Base-by-base conservation (phyloP, 352 stramenopile genomes). In the Globisporangium cystogenes region DNA sequence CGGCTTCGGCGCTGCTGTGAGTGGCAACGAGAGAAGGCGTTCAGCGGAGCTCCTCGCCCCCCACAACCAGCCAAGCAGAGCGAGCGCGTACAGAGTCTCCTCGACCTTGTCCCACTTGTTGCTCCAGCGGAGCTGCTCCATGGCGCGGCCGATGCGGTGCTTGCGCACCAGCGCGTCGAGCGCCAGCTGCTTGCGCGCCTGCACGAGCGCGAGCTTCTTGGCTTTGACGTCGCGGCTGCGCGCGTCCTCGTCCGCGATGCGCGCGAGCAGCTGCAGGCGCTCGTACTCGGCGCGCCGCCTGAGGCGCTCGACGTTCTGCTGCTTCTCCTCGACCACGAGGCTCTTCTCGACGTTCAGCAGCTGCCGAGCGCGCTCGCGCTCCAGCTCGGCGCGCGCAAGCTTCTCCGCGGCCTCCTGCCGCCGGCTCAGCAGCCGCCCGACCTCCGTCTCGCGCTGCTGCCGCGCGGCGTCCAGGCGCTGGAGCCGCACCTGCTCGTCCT, bases 61-160 rank as follows among this genome's bases (percentile, higher is more conserved):
- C 7, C 3, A 4, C 8, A 46, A 44, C 0, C 21, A 40, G 14
- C 14, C 35, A 53, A 27, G 14, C n/a, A 39, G 36, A 16, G 36
- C 60, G 24, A 76, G 40, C 18, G 42, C 76, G 74, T 86, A 86
- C 72, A 91, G 66, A 51, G 70, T 82, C 26, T 88, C 78, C 51
- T 90, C 76, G 59, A 90, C 73, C 53, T 86, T 85, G 59, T 92
- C 79, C 82, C 78, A 92, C 48, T 88, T 85, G 53, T 79, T 81
- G 52, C 57, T 76, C 35, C 57, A 63, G 11, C 74, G 72, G 39
- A 90, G 64, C 40, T 90, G 70, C 49, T 88, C 77, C 27, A 93
- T 72, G 4, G 74, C 77, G 47, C 89, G 62, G 21, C 62, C 65
- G 43, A 90, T 87, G 43, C 68, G 67, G 60, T 90, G 77, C 36